Evolutionary conservation across 352 stramenopile species (phyloP).

Genomic region (Peronospora farinosa): DNA sequence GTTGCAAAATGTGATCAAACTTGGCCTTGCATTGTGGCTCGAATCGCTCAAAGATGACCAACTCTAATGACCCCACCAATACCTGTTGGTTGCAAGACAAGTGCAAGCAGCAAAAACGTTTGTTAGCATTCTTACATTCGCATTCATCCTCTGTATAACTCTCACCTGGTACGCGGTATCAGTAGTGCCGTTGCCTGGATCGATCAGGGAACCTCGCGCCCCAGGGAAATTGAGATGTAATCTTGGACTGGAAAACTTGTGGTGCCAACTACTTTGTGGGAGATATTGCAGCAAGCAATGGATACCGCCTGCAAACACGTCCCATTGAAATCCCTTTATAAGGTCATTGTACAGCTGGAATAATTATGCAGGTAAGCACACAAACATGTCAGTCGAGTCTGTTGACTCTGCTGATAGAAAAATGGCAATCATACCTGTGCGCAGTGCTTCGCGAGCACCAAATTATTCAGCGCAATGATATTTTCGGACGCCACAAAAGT

Average conservation of each 20-base stretch:
- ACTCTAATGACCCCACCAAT: slow-evolving; percentile 63
- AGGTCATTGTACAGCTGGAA: slow-evolving; percentile 65
- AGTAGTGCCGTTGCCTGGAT: slow-evolving; percentile 75
- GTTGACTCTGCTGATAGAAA: slow-evolving; percentile 1
- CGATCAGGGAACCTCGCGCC: slow-evolving; percentile 44
- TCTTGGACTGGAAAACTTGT: slow-evolving; percentile 57
- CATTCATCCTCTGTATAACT: neutral
- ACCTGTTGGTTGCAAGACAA: slow-evolving; percentile 30
- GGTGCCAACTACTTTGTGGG: slow-evolving; percentile 50
- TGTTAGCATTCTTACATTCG: slow-evolving; percentile 1
- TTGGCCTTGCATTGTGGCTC: slow-evolving; percentile 51
- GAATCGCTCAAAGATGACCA: slow-evolving; percentile 82
- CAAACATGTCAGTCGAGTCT: slow-evolving; percentile 2
- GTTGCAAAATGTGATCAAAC: slow-evolving; percentile 56
- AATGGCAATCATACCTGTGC: slow-evolving; percentile 34
- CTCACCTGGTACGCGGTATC: slow-evolving; percentile 69
- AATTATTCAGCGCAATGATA: slow-evolving; percentile 66
- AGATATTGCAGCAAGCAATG: slow-evolving; percentile 81
- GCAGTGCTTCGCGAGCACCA: slow-evolving; percentile 65
- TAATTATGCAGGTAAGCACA: slow-evolving; percentile 5
- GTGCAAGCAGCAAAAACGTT: slow-evolving; percentile 1
- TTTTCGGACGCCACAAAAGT: slow-evolving; percentile 63
- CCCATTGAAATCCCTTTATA: slow-evolving; percentile 80
- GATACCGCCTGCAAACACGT: slow-evolving; percentile 75
- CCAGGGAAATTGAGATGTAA: slow-evolving; percentile 79